Conservation (phyloP, 1,284 basidiomycete species). For the Trichosporon coremiiforme region DNA sequence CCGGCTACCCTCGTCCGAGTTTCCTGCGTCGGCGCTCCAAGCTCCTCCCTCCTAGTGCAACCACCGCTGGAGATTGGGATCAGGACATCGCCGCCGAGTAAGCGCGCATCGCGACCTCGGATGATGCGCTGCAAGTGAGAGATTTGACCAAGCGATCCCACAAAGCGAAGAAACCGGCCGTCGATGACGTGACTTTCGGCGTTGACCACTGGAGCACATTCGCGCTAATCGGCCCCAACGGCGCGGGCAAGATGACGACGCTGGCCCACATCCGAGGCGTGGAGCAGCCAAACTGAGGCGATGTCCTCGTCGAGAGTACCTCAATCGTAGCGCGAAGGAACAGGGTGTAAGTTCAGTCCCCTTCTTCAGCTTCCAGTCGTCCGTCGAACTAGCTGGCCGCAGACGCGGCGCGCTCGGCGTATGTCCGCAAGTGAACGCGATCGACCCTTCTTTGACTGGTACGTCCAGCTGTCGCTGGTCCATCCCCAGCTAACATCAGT, state of each 20-base stretch:
- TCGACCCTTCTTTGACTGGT: slow-evolving; percentile 69
- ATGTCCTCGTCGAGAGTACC: slow-evolving; percentile 66
- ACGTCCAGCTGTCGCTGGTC: neutral
- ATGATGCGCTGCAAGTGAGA: slow-evolving; percentile 66
- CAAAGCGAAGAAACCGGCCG: slow-evolving; percentile 45
- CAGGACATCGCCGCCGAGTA: slow-evolving; percentile 63
- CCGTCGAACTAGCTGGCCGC: neutral
- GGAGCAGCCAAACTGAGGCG: slow-evolving; percentile 63
- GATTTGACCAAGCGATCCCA: slow-evolving; percentile 68
- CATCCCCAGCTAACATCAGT: slow-evolving; percentile 53
- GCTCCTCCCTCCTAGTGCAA: neutral
- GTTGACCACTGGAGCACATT: slow-evolving; percentile 68
- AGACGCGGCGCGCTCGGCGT: slow-evolving; percentile 62
- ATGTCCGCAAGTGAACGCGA: slow-evolving; percentile 79
- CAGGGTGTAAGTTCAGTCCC: slow-evolving; percentile 56
- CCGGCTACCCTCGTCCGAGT: slow-evolving; percentile 59
- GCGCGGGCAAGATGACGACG: slow-evolving; percentile 73
- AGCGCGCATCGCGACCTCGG: slow-evolving; percentile 57
- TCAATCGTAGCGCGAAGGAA: slow-evolving; percentile 67
- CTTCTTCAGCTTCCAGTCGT: no score
- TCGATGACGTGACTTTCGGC: slow-evolving; percentile 72
- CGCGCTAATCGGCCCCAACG: slow-evolving; percentile 75
- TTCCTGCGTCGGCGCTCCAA: slow-evolving; percentile 13
- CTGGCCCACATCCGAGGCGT: slow-evolving; percentile 45
- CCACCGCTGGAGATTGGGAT: neutral